Percentiles rank a stretch among this genome's conserved stretches.
These are phyloP conservation scores for Saturnispora hagleri DNA, from an alignment of 805 yeast genomes.

Conservation along the genomic window DNA sequence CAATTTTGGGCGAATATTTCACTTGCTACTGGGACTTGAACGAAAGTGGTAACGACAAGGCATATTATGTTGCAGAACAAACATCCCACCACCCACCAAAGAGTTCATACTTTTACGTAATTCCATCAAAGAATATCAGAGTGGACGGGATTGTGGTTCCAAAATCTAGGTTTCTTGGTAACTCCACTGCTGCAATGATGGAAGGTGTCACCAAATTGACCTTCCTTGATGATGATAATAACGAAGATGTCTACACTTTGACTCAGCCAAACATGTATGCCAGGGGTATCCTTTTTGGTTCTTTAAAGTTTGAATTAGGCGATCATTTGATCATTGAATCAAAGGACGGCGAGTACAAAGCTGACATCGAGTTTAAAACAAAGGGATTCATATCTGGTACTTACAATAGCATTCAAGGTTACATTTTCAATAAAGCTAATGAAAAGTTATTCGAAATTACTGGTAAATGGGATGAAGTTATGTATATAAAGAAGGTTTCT, in stretches of 20 bases:
- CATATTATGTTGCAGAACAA: conserved; percentile 86
- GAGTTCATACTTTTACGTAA: conserved; percentile 81
- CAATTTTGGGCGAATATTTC: conserved; percentile 86
- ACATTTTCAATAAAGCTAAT: conserved; percentile 42
- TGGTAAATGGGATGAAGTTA: conserved; percentile 91
- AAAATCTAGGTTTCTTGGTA: conserved; percentile 81
- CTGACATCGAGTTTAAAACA: conserved; percentile 87
- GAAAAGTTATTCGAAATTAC: conserved; percentile 48
- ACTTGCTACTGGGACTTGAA: conserved; percentile 89
- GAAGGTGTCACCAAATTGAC: conserved; percentile 75
- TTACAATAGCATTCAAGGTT: conserved; percentile 82
- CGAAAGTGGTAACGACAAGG: conserved; percentile 39
- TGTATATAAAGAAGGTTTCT: conserved; percentile 50
- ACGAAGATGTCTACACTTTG: conserved; percentile 70
- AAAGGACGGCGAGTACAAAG: conserved; percentile 40
- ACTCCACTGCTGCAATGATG: conserved; percentile 96
- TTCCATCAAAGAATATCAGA: conserved; percentile 72
- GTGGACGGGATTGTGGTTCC: conserved; percentile 89
- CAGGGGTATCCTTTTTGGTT: conserved; percentile 86
- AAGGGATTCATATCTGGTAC: conserved; percentile 92
- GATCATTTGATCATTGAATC: conserved; percentile 80
- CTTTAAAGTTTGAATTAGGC: conserved; percentile 82
- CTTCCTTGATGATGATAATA: conserved; percentile 68
- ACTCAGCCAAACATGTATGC: conserved; percentile 97
- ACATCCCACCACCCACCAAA: conserved; percentile 99